Evolutionary conservation across 2,329 filamentous ascomycete species (phyloP).

Genomic region (Colletotrichum abscissum): DNA sequence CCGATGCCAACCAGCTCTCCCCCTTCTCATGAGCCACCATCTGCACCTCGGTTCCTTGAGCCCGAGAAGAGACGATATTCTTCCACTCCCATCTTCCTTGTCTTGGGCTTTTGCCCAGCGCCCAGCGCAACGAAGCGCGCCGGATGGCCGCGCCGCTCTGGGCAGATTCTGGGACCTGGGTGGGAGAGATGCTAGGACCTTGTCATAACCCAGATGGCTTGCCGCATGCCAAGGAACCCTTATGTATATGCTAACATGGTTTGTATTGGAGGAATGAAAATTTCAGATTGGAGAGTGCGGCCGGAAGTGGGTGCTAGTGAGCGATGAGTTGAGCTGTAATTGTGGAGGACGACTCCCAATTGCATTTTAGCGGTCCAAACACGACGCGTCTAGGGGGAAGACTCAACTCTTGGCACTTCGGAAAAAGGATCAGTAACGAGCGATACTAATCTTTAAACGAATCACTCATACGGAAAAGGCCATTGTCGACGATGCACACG

Average conservation of each 20-base stretch:
- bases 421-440: neutral
- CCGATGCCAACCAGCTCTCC: neutral
- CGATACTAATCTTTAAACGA: neutral
- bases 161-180: neutral
- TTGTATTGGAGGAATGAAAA: neutral
- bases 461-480: neutral
- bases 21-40: neutral
- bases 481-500: neutral
- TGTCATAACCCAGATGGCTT: neutral
- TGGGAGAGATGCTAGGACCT: neutral
- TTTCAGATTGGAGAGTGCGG: neutral
- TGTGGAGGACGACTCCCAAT: no score
- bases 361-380: neutral
- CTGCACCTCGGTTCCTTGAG: conserved; percentile 18
- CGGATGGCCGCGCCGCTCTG: neutral
- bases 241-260: neutral
- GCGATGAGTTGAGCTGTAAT: neutral
- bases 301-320: conserved; percentile 6
- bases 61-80: neutral
- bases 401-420: neutral
- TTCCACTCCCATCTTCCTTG: neutral
- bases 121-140: neutral
- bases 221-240: conserved; percentile 9
- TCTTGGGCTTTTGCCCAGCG: neutral
- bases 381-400: neutral